phyloP scores from a whole-genome alignment of 2,329 filamentous ascomycete genomes.

The Thelonectria blattea region DNA sequence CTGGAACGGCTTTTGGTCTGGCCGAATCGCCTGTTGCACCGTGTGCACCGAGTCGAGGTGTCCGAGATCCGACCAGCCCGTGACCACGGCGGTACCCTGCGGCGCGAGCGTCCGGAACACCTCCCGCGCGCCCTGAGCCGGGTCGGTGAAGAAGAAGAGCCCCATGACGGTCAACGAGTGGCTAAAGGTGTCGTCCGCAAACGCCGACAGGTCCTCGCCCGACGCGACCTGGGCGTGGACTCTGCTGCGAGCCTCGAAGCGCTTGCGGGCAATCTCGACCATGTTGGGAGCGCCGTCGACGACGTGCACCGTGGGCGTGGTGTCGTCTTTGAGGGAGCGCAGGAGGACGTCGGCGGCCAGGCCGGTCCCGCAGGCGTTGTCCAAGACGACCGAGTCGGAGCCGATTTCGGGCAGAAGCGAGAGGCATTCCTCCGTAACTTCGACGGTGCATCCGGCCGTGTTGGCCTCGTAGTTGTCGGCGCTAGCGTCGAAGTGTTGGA shows the following conservation, averaged over 20 bases:
- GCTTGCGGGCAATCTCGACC: constrained; percentile 1
- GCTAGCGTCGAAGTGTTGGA: constrained; percentile 3
- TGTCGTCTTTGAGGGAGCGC: background rate
- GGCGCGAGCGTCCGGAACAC: constrained; percentile 46
- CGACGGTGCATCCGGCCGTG: background rate
- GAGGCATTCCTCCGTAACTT: background rate
- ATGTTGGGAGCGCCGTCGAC: constrained; percentile 5
- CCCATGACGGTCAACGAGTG: constrained; percentile 48
- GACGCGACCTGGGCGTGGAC: background rate
- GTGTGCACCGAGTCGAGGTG: constrained; percentile 20
- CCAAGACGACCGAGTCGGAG: constrained; percentile 1
- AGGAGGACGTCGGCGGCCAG: constrained; percentile 1
- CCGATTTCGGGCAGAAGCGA: background rate
- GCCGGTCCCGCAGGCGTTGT: constrained; percentile 5
- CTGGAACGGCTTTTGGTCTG: constrained; percentile 16
- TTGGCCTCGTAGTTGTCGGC: constrained; percentile 2
- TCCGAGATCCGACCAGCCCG: constrained; percentile 34
- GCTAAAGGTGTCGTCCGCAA: constrained; percentile 37
- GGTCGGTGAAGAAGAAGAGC: constrained; percentile 44
- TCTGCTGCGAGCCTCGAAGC: background rate
- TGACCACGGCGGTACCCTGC: constrained; percentile 46
- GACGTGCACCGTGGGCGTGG: background rate
- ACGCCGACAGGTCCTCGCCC: constrained; percentile 1
- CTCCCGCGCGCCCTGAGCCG: constrained; percentile 43
- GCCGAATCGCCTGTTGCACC: constrained; percentile 22